These are phyloP conservation scores for Zangia roseola DNA, from an alignment of 768 basidiomycete genomes.

Conservation along the genomic window DNA sequence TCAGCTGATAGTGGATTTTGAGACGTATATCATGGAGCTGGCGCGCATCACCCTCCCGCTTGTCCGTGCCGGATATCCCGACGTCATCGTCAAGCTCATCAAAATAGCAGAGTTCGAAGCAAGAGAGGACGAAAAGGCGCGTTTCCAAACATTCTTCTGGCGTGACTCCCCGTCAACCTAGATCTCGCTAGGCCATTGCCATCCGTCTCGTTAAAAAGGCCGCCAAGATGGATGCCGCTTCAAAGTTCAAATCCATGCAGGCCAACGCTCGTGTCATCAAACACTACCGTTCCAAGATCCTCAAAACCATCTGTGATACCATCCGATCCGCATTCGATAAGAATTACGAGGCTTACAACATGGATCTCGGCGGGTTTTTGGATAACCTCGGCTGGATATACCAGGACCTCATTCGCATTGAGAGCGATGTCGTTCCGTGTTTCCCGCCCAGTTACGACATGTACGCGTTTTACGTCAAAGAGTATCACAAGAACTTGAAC, in stretches of 20 bases:
- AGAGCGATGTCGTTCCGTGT: constrained; percentile 83
- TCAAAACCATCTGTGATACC: constrained; percentile 75
- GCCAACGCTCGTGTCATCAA: constrained; percentile 92
- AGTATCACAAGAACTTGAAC: constrained; percentile 88
- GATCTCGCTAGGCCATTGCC: constrained; percentile 72
- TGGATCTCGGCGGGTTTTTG: constrained; percentile 71
- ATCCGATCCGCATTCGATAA: constrained; percentile 70
- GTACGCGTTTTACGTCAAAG: constrained; percentile 75
- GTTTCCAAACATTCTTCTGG: not conserved
- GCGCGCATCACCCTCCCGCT: constrained; percentile 77
- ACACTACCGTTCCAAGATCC: constrained; percentile 89
- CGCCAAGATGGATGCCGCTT: constrained; percentile 88
- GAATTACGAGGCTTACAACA: constrained; percentile 59
- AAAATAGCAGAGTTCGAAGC: constrained; percentile 96
- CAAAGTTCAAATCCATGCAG: constrained; percentile 91
- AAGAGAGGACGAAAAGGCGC: constrained; percentile 90
- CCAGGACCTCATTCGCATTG: constrained; percentile 91
- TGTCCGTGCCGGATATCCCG: constrained; percentile 72
- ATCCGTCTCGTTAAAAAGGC: constrained; percentile 94
- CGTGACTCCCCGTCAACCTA: not conserved
- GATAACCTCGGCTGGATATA: constrained; percentile 86
- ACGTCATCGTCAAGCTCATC: constrained; percentile 87
- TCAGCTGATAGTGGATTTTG: constrained; percentile 76
- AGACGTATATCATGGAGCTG: constrained; percentile 77
- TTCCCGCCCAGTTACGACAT: constrained; percentile 95